Base-by-base conservation (phyloP, 148 eudicot species). In the Fagopyrum esculentum region DNA sequence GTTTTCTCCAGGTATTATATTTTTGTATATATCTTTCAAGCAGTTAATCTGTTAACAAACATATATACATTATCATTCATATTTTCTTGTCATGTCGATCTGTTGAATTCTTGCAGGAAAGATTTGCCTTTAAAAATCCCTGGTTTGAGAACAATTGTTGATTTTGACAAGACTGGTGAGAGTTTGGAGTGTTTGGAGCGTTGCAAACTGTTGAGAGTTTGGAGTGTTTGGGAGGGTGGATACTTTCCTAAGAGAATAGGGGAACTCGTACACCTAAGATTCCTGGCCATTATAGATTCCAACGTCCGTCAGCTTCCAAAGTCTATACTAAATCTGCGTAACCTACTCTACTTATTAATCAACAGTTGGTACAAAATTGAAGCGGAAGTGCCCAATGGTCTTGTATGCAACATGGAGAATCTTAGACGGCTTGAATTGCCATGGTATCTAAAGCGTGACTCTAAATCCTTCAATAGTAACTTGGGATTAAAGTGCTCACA, bases 191-290 rank as follows among this genome's bases (percentile, higher is more conserved):
- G 26, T 22, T 22, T 22, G 26, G 64, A 30, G 30, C 30, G 35
- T 22, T 59, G 64, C 45, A 63, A 63, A 35, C 69, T 63, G 45
- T 6, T 63, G 45, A 63, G 69, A 29, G 69, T 63, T 63, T 63
- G 30, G n/a, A 10, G 0, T 4, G 12, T 63, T 6, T 29, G 16
- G 6, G 1, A 3, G 7, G 45, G 15, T 12, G 45, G 40, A 35
- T 35, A 6, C 9, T 11, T 63, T 2, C 69, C 69, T 11, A 12
- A 63, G 7, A 6, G 2, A 19, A 63, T 63, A 29, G 69, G 45
- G 13, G 35, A 29, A 11, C 69, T 63, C 69, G 26, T 63, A 30
- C 45, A 63, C 45, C 45, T 63, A 16, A 63, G 69, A 63, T 63
- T 10, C 69, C 45, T 63, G 1, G 0, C 4, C 66, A 22, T 59